Evolutionary conservation across 305 asterid species (phyloP).

Genomic region (Solanum hybrid): DNA sequence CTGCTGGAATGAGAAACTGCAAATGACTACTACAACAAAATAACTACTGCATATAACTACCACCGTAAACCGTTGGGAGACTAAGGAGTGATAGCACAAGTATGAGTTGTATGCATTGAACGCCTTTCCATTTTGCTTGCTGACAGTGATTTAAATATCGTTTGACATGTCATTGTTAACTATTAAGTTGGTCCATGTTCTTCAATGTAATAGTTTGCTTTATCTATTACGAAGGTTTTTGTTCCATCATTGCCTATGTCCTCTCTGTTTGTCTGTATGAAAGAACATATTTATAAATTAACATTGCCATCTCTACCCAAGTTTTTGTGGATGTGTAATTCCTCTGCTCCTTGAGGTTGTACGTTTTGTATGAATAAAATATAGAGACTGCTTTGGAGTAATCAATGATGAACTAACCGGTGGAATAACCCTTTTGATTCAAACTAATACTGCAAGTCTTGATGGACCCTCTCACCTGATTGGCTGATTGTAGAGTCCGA

Average conservation of each 20-base stretch:
- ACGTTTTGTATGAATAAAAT: not conserved
- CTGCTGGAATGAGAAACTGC: not conserved
- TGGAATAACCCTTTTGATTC: not conserved
- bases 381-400: not conserved
- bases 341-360: not conserved
- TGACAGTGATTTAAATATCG: not conserved
- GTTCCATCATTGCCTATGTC: not conserved
- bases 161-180: not conserved
- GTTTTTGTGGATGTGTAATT: not conserved
- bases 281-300: not conserved
- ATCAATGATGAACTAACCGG: not conserved
- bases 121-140: not conserved
- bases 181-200: not conserved
- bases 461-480: not conserved
- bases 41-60: not conserved
- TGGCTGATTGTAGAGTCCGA: constrained; percentile 22
- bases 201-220: not conserved
- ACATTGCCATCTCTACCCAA: not conserved
- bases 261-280: not conserved
- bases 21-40: not conserved
- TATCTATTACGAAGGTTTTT: not conserved
- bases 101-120: not conserved
- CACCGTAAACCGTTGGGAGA: not conserved
- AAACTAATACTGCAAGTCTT: not conserved
- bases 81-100: not conserved